Conservation (phyloP, 768 basidiomycete species). For the Lactifluus piperatus region DNA sequence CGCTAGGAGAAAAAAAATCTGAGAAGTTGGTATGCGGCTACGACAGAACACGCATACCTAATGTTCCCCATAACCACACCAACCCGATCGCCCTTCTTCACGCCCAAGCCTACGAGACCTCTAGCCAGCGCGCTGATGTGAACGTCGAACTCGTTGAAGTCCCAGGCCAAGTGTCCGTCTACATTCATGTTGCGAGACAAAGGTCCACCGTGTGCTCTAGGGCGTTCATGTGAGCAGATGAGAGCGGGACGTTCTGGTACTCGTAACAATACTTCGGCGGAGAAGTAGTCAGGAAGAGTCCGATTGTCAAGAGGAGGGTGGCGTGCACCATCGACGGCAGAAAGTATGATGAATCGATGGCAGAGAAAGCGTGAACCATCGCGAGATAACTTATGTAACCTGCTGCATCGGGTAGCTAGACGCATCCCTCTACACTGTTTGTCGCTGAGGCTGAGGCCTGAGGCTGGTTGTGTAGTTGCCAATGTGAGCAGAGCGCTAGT, state of each 20-base stretch:
- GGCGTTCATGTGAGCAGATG: constrained; percentile 51
- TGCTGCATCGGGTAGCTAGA: neutral
- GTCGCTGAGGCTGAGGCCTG: too few species aligned
- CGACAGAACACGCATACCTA: constrained; percentile 40
- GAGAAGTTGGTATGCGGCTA: neutral
- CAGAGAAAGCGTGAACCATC: neutral
- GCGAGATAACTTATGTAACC: neutral
- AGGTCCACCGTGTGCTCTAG: constrained; percentile 55
- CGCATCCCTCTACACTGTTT: too few species aligned
- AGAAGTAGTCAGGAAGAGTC: constrained; percentile 58
- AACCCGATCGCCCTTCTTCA: constrained; percentile 67
- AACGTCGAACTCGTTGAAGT: constrained; percentile 57
- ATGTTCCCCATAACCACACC: constrained; percentile 81
- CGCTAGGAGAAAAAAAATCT: constrained; percentile 30
- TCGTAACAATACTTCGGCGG: constrained; percentile 41
- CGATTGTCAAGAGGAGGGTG: constrained; percentile 45
- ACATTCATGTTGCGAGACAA: constrained; percentile 40
- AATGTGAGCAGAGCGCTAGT: too few species aligned
- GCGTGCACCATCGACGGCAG: constrained; percentile 48
- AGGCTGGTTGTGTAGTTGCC: too few species aligned
- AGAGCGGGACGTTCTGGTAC: constrained; percentile 49
- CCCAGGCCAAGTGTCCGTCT: constrained; percentile 57
- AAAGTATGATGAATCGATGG: constrained; percentile 32
- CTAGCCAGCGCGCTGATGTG: constrained; percentile 61
- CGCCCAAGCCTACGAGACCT: constrained; percentile 60